These are phyloP conservation scores for Lyophyllum semitale DNA, from an alignment of 768 basidiomycete genomes.

Conservation along the genomic window DNA sequence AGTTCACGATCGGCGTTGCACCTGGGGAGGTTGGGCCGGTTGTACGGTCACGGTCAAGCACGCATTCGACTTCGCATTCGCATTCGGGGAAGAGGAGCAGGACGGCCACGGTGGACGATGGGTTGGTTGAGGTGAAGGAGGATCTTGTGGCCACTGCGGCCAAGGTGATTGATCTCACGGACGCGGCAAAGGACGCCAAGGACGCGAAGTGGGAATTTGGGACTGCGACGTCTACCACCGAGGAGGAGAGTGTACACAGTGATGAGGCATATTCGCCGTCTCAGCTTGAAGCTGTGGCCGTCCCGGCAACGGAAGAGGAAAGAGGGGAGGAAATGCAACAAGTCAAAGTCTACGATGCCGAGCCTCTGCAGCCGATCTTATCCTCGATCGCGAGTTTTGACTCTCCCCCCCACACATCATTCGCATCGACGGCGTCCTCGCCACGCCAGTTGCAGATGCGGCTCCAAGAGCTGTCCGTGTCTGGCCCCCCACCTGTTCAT, in stretches of 20 bases:
- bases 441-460: slow-evolving; percentile 9
- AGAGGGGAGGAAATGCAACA: background rate
- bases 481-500: background rate
- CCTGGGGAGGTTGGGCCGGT: slow-evolving; percentile 26
- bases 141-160: background rate
- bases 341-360: background rate
- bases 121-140: slow-evolving; percentile 5
- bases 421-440: background rate
- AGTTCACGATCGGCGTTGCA: slow-evolving; percentile 47
- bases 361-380: background rate
- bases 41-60: slow-evolving; percentile 30
- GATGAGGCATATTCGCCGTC: background rate
- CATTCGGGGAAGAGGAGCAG: slow-evolving; percentile 14
- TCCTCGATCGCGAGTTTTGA: background rate
- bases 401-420: background rate
- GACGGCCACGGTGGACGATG: slow-evolving; percentile 9
- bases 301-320: background rate
- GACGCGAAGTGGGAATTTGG: slow-evolving; percentile 60
- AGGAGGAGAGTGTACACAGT: background rate
- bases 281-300: background rate
- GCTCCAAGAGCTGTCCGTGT: slow-evolving; percentile 3
- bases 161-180: slow-evolving; percentile 34
- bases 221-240: slow-evolving; percentile 31
- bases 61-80: slow-evolving; percentile 19
- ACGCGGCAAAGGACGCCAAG: slow-evolving; percentile 15